phyloP scores from a whole-genome alignment of 352 stramenopile species.

The Pythium sp. region DNA sequence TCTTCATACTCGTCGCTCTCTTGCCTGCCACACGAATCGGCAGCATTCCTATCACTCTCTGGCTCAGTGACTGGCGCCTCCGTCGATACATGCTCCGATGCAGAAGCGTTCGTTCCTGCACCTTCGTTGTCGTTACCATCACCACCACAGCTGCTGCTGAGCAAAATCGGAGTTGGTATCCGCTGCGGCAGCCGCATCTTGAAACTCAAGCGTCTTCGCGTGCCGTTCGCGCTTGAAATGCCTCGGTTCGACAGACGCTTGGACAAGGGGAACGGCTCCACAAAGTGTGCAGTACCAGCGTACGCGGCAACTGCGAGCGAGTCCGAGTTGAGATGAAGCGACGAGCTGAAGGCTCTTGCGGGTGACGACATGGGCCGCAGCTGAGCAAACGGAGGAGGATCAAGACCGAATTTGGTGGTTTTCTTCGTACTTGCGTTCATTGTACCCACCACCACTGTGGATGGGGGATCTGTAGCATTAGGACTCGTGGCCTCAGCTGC shows the following conservation, averaged over 20 bases:
- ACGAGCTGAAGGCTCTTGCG: background rate
- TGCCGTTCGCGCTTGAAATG: slow-evolving; percentile 27
- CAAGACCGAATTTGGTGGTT: background rate
- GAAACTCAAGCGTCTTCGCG: slow-evolving; percentile 21
- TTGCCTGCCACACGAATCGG: background rate
- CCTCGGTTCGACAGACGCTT: slow-evolving; percentile 36
- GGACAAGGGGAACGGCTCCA: slow-evolving; percentile 43
- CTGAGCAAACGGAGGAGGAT: background rate
- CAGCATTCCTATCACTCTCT: background rate
- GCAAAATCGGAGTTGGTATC: slow-evolving; percentile 7
- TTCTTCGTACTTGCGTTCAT: slow-evolving; percentile 10
- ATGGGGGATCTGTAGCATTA: background rate
- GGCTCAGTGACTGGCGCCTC: background rate
- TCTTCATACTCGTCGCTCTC: slow-evolving; percentile 12
- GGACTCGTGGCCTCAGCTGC: slow-evolving; percentile 1
- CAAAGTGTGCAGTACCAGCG: slow-evolving; percentile 30
- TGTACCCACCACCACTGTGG: background rate
- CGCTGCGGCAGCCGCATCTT: slow-evolving; percentile 20
- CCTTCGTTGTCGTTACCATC: background rate
- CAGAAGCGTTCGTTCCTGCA: background rate
- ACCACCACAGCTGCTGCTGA: background rate
- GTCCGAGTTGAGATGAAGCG: slow-evolving; percentile 5
- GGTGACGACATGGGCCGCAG: slow-evolving; percentile 14
- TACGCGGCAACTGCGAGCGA: slow-evolving; percentile 34
- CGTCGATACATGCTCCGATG: background rate